Base-by-base conservation (phyloP, 116 monocot species). In the Cymodocea nodosa region DNA sequence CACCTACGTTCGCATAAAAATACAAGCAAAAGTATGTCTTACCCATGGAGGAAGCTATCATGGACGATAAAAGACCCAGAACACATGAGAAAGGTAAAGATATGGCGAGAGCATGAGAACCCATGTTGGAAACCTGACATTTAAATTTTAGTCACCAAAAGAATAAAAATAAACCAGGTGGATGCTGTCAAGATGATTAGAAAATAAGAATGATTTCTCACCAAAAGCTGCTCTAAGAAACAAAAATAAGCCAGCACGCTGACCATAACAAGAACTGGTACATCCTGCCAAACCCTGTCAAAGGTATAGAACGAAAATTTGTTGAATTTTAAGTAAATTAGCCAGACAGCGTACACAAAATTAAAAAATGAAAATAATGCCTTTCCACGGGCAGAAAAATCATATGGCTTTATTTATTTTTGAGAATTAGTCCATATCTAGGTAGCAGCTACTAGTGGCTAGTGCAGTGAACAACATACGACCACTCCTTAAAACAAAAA, bases 21-120 rank as follows among this genome's bases (percentile, higher is more conserved):
- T 44, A 44, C 44, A 44, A 2, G 56, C 20, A 22, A 56, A 56
- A 16, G 56, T 23, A 56, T 4, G 19, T 61, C 62, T 62, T 84
- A 98, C 98, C 98, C 78, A 98, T 98, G 60, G 89, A 86, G 59
- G 91, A 79, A 70, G 98, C 88, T 75, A 92, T 84, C 84, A 89
- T 86, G 63, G 98, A 98, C 54, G 98, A 91, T 44, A 92, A 78
- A 59, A 92, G 78, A 66, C 92, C 98, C 75, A 98, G 80, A 68
- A 92, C 86, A 77, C 92, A 98, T 51, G 98, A 89, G 64, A 92
- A 98, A 67, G 98, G 98, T 66, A 98, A 78, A 37, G 98, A 98
- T 74, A 98, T 40, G 24, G 92, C 92, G 78, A 98, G 84, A 75
- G 98, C 98, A 66, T 71, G 86, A n/a, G 92, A 70, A 39, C 73